Conservation (phyloP, 1,139 yeast species). For the Pichia sorboxylosa region DNA sequence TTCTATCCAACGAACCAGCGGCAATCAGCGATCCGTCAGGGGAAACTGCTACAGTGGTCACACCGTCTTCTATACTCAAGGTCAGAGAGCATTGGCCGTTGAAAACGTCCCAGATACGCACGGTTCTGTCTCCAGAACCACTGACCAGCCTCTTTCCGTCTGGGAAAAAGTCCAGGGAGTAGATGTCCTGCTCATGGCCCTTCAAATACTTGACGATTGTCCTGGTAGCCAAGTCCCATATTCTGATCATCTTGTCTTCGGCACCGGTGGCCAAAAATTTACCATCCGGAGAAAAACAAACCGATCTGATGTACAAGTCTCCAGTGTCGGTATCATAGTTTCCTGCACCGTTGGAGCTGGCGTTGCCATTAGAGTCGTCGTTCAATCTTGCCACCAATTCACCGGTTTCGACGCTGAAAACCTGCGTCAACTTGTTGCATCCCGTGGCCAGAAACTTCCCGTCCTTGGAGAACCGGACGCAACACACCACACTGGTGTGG, state of each 20-base stretch:
- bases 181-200: slow-evolving; percentile 97
- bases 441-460: slow-evolving; percentile 95
- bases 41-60: slow-evolving; percentile 92
- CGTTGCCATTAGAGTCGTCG: slow-evolving; percentile 54
- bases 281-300: slow-evolving; percentile 95
- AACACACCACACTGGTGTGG: slow-evolving; percentile 91
- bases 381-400: slow-evolving; percentile 77
- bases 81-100: slow-evolving; percentile 86
- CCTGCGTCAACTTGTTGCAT: slow-evolving; percentile 92
- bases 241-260: slow-evolving; percentile 90
- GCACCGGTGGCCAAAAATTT: slow-evolving; percentile 95
- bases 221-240: slow-evolving; percentile 88
- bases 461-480: slow-evolving; percentile 86
- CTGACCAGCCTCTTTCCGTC: slow-evolving; percentile 90
- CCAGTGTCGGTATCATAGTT: slow-evolving; percentile 41
- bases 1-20: slow-evolving; percentile 91
- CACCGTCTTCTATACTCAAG: slow-evolving; percentile 90
- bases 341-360: slow-evolving; percentile 18
- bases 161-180: slow-evolving; percentile 90
- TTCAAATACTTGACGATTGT: slow-evolving; percentile 78
- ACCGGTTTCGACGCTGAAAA: slow-evolving; percentile 86
- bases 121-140: slow-evolving; percentile 95
- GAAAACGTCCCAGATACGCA: slow-evolving; percentile 92
- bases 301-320: slow-evolving; percentile 87
- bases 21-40: slow-evolving; percentile 93